Conservation (phyloP, 2,329 filamentous ascomycete species). For the Taxawa tesnikishii region DNA sequence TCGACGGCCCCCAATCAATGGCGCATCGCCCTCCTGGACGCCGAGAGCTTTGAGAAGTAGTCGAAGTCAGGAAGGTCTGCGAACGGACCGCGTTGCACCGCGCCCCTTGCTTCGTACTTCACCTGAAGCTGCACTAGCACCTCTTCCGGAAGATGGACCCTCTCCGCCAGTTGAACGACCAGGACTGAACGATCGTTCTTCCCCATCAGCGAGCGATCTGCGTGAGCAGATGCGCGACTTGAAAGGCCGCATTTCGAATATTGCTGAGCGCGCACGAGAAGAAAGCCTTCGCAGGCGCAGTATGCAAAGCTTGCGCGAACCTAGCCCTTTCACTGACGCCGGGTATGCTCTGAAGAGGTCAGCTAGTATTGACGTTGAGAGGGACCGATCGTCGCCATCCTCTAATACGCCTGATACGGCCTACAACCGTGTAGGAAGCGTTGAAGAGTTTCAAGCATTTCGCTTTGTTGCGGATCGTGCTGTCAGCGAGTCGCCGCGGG, state of each 20-base stretch:
- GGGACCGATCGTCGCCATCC: too few species aligned
- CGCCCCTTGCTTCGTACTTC: slow-evolving; percentile 23
- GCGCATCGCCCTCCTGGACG: slow-evolving; percentile 7
- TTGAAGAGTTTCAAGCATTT: too few species aligned
- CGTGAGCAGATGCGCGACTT: slow-evolving; percentile 78
- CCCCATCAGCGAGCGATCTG: slow-evolving; percentile 44
- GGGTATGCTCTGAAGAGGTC: too few species aligned
- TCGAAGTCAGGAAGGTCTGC: slow-evolving; percentile 25
- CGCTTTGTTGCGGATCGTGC: too few species aligned
- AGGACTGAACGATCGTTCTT: neutral
- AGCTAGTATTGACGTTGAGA: too few species aligned
- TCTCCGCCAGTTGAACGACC: neutral
- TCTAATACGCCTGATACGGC: too few species aligned
- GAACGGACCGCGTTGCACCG: slow-evolving; percentile 1
- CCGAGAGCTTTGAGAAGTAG: slow-evolving; percentile 15
- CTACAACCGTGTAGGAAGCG: too few species aligned
- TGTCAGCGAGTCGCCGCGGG: too few species aligned
- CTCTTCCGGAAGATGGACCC: slow-evolving; percentile 26
- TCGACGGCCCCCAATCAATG: slow-evolving; percentile 12
- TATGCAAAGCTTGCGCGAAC: slow-evolving; percentile 60
- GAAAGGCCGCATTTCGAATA: slow-evolving; percentile 69
- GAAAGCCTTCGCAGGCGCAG: slow-evolving; percentile 70
- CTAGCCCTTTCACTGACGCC: slow-evolving; percentile 68
- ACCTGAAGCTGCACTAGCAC: slow-evolving; percentile 27
- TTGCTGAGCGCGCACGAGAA: slow-evolving; percentile 66